These are phyloP conservation scores for Firmiana major DNA, from an alignment of 345 rosid genomes.

Conservation along the genomic window DNA sequence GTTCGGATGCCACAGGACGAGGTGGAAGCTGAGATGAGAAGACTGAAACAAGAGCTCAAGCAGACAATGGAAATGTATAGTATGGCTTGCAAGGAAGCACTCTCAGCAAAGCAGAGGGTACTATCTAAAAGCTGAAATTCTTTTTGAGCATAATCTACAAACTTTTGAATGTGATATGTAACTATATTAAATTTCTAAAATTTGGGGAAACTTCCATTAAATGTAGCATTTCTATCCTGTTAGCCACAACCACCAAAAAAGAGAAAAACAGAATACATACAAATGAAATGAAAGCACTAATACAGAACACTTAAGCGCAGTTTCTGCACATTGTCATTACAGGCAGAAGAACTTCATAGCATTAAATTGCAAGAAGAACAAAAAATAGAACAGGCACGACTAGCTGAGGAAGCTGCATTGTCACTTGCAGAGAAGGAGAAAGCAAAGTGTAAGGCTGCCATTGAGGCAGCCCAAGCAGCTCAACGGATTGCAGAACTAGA, in stretches of 20 bases:
- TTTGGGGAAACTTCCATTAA: background rate
- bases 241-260: background rate
- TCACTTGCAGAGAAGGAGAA: slow-evolving; percentile 58
- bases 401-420: slow-evolving; percentile 54
- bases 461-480: slow-evolving; percentile 62
- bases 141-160: background rate
- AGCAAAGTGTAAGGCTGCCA: slow-evolving; percentile 50
- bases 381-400: slow-evolving; percentile 46
- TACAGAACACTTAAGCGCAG: background rate
- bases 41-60: slow-evolving; percentile 69
- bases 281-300: too few relatives aligned
- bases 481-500: slow-evolving; percentile 54
- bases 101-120: slow-evolving; percentile 62
- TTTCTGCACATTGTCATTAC: background rate
- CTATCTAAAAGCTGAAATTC: background rate
- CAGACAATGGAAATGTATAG: slow-evolving; percentile 76
- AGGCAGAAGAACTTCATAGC: slow-evolving; percentile 55
- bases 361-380: slow-evolving; percentile 56
- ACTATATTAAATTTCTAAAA: background rate
- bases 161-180: background rate
- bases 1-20: slow-evolving; percentile 53
- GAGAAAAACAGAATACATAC: too few relatives aligned
- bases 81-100: slow-evolving; percentile 73
- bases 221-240: background rate
- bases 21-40: slow-evolving; percentile 75